Evolutionary conservation across 2,329 filamentous ascomycete genomes (phyloP).

Genomic region (Helminthosporium solani): DNA sequence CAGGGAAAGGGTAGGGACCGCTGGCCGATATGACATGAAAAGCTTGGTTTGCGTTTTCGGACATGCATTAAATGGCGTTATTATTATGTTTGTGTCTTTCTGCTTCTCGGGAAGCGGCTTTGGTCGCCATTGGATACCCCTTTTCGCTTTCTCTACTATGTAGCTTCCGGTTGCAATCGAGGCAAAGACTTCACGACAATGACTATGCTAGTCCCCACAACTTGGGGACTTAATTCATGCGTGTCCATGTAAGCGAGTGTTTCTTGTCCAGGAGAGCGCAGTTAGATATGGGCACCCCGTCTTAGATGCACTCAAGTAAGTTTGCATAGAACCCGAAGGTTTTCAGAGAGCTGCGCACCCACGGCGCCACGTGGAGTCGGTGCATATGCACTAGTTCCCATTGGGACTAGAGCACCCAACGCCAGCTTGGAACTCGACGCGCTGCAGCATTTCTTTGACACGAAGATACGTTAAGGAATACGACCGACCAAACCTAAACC

Average conservation of each 20-base stretch:
- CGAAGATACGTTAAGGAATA: neutral
- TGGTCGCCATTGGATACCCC: neutral
- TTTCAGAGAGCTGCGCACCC: too few relatives aligned
- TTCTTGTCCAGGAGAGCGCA: neutral
- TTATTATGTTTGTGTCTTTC: neutral
- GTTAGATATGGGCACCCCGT: neutral
- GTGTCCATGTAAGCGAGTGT: too few relatives aligned
- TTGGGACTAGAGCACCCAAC: neutral
- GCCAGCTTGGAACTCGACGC: neutral
- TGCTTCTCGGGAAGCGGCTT: neutral
- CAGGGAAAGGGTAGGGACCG: constrained; percentile 3
- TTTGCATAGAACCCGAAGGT: too few relatives aligned
- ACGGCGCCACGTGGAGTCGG: neutral
- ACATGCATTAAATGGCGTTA: neutral
- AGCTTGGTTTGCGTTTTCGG: neutral
- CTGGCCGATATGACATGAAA: constrained; percentile 3
- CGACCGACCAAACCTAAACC: neutral
- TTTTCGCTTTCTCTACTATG: neutral
- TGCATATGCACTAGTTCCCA: neutral
- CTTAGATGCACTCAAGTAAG: too few relatives aligned
- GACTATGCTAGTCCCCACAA: too few relatives aligned
- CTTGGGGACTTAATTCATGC: too few relatives aligned
- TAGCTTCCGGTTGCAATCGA: neutral
- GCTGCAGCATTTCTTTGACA: neutral
- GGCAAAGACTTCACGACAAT: too few relatives aligned